phyloP scores from a whole-genome alignment of 352 stramenopile genomes.

The Aphanomyces astaci region DNA sequence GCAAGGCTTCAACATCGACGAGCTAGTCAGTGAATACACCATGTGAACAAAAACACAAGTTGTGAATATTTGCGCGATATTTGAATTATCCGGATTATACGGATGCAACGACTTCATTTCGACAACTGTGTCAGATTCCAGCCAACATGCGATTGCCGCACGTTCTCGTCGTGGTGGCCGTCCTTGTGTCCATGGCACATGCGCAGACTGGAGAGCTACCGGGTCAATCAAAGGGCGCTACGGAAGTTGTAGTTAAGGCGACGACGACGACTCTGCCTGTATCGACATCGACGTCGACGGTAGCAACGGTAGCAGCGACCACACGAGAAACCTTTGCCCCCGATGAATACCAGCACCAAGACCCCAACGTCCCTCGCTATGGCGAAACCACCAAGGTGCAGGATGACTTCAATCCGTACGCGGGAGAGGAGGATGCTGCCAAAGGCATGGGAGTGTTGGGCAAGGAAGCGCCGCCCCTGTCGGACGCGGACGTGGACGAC shows the following conservation, averaged over 20 bases:
- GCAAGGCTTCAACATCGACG: constrained; percentile 18
- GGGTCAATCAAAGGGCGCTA: no score
- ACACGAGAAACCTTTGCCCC: neutral
- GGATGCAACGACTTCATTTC: no score
- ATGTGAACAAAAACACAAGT: no score
- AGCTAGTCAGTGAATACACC: constrained; percentile 10
- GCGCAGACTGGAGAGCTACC: neutral
- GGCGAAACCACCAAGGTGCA: neutral
- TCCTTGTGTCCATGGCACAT: neutral
- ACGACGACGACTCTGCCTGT: neutral
- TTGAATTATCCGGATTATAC: no score
- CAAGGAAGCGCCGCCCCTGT: constrained; percentile 18
- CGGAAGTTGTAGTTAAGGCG: neutral
- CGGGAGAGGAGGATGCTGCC: constrained; percentile 27
- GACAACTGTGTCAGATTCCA: no score
- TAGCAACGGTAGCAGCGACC: neutral
- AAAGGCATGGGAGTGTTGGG: neutral
- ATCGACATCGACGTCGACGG: neutral
- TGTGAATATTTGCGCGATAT: no score
- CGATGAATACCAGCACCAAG: constrained; percentile 1
- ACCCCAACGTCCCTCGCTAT: neutral
- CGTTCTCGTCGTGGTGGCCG: neutral
- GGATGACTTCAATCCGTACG: constrained; percentile 52
- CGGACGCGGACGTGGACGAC: constrained; percentile 29
- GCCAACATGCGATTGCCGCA: neutral